A percentile compares a stretch with the other conserved stretches of the same genome.
These are phyloP conservation scores for Sideroxylon spinosum DNA, from an alignment of 179 eudicot genomes.

Conservation along the genomic window DNA sequence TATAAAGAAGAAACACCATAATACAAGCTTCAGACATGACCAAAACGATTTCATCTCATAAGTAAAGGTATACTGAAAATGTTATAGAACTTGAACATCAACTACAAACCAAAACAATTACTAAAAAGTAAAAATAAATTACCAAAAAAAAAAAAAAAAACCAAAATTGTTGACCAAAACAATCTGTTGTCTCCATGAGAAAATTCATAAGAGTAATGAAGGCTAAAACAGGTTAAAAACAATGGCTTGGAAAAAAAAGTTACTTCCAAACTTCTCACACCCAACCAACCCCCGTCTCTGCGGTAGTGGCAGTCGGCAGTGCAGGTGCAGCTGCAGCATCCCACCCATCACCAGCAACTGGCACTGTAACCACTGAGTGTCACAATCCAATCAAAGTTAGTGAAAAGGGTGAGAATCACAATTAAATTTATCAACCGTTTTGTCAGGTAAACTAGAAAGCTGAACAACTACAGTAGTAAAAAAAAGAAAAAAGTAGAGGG, in stretches of 20 bases:
- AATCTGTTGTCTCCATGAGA: not conserved
- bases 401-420: not conserved
- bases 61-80: not conserved
- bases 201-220: not conserved
- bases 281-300: not conserved
- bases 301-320: not conserved
- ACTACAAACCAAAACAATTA: not conserved
- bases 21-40: too few relatives aligned
- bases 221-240: not conserved
- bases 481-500: too few relatives aligned
- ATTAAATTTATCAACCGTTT: too few relatives aligned
- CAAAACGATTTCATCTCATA: too few relatives aligned
- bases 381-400: not conserved
- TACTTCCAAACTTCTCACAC: not conserved
- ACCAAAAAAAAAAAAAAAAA: too few relatives aligned
- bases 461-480: too few relatives aligned
- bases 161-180: not conserved
- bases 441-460: too few relatives aligned
- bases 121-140: too few relatives aligned
- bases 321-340: not conserved
- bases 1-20: too few relatives aligned
- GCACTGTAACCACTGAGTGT: not conserved
- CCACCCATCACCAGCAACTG: not conserved
- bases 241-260: not conserved
- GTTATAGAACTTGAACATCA: not conserved